Percentiles rank a stretch among this genome's conserved stretches.
Conservation (phyloP, 441 rosid species). For the Adansonia madagascariensis region DNA sequence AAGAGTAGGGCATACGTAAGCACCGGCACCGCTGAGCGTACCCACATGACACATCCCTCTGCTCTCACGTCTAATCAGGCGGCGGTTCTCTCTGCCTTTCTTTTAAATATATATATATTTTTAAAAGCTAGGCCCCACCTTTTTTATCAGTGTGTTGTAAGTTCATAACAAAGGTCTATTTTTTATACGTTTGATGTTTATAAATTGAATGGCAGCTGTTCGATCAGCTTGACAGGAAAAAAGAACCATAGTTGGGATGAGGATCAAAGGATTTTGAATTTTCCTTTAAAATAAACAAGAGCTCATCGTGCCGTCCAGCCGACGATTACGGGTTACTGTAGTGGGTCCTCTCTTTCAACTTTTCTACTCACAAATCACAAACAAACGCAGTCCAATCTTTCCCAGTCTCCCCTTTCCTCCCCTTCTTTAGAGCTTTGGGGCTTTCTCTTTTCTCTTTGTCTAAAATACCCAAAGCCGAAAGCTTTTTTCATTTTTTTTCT, state of each 20-base stretch:
- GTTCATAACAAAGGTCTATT: too few species aligned
- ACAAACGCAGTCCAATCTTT: neutral
- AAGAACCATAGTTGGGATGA: neutral
- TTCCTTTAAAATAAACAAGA: neutral
- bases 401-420: neutral
- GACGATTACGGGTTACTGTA: slow-evolving; percentile 67
- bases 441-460: neutral
- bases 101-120: neutral
- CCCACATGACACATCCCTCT: neutral
- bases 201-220: slow-evolving; percentile 25
- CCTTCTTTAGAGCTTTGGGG: neutral
- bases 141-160: neutral
- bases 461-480: neutral
- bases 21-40: neutral
- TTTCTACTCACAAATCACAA: neutral
- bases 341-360: slow-evolving; percentile 43
- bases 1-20: neutral
- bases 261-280: neutral
- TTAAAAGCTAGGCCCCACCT: slow-evolving; percentile 27
- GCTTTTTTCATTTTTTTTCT: neutral
- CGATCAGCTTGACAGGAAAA: neutral
- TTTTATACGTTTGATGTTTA: too few species aligned
- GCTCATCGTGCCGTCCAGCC: slow-evolving; percentile 53
- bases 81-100: slow-evolving; percentile 45
- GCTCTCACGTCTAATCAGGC: slow-evolving; percentile 39